Evolutionary conservation across 805 yeast genomes (phyloP), one percentile per base, ranked within the genome.

Genomic region (Candida tallmaniae): DNA sequence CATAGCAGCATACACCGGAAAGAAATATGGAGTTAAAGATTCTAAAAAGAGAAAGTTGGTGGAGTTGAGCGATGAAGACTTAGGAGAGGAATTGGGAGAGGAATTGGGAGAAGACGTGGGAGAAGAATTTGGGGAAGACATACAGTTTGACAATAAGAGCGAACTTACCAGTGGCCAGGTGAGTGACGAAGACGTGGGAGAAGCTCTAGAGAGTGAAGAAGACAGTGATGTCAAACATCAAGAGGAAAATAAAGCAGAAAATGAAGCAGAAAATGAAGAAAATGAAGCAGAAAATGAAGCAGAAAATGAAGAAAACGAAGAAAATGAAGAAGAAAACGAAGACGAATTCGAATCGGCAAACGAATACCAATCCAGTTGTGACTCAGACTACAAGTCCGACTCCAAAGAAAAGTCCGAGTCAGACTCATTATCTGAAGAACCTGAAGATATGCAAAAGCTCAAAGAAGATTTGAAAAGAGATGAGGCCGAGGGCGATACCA

Each of bases 1-100:
- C 7, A 72, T 77, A 20, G 77, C 78, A 9, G 68, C 73, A 6
- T 74, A 74, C 49, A 66, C 80, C 1, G 77, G 78, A 19, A 74
- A 73, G 38, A 70, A 65, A 46, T 75, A 73, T 38, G 53, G 73
- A 42, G 67, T 68, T 22, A 68, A 70, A 38, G 66, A 62, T 38
- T 56, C 53, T 45, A 55, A 42, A 43, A 50, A 54, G 33, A 51
- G 32, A 49, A 51, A 36, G 47, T 44, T 40, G 52, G 39, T 24
- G 40, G 54, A 13, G 39, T 50, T 44, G 49, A 46, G 34, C 36
- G 50, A 52, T 34, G 30, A 27, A 27, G 30, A 27, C 18, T n/a
- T 13, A 14, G 30, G 30, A 27, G 30, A 27, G 15, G 7, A n/a
- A n/a, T 22, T 22, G 23, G 23, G n/a, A n/a, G n/a, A n/a, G n/a